phyloP scores from a whole-genome alignment of 192 early-diverging fungal genomes.

The Chytriomyces confervae region DNA sequence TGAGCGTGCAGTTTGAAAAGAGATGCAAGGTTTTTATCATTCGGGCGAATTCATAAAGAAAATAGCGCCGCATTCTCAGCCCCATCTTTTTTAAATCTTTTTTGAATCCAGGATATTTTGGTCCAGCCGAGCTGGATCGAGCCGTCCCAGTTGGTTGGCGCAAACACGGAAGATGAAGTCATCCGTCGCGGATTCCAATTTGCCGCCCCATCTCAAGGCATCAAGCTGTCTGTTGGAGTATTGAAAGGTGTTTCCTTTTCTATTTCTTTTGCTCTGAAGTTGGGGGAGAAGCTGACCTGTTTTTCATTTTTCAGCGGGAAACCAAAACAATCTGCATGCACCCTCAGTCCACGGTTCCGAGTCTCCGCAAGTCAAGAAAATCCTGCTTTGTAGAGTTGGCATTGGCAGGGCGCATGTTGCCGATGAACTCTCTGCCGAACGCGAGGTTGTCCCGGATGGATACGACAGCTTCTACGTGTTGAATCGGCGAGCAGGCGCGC shows the following conservation, averaged over 20 bases:
- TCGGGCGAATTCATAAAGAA: neutral
- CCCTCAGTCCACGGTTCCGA: neutral
- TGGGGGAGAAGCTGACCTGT: neutral
- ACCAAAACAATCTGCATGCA: neutral
- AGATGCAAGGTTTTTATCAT: conserved; percentile 50
- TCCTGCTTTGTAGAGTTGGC: conserved; percentile 54
- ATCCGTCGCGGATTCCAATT: conserved; percentile 62
- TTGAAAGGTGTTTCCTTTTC: conserved; percentile 12
- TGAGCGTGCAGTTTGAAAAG: conserved; percentile 56
- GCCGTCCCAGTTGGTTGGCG: conserved; percentile 48
- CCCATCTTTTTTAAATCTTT: neutral
- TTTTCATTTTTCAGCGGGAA: neutral
- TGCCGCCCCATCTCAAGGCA: conserved; percentile 43
- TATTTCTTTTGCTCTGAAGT: neutral
- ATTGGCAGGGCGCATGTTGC: conserved; percentile 54
- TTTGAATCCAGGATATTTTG: conserved; percentile 49
- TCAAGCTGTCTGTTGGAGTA: conserved; percentile 51
- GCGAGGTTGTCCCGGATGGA: conserved; percentile 53
- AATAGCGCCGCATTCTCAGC: neutral
- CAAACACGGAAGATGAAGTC: conserved; percentile 67
- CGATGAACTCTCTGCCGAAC: conserved; percentile 44
- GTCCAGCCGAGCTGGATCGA: conserved; percentile 54
- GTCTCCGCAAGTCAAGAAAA: conserved; percentile 22
- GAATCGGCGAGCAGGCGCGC: conserved; percentile 31
- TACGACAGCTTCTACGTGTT: conserved; percentile 64